Base-by-base conservation (phyloP, 73 alveolate species). In the Durusdinium trenchii region DNA sequence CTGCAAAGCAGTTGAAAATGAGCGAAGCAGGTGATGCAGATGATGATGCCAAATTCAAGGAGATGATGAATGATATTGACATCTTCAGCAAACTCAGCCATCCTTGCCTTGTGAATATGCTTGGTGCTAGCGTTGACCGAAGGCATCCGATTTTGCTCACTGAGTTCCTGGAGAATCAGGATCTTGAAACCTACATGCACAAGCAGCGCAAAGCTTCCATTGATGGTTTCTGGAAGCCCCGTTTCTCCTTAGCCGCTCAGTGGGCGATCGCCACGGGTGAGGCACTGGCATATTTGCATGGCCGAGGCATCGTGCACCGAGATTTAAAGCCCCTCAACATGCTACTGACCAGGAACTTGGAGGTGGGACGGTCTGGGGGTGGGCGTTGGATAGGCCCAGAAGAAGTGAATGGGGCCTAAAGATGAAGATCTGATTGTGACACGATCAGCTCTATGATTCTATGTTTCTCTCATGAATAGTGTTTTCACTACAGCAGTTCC, bases 301-400 rank as follows among this genome's bases (percentile, higher is more conserved):
- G 83, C 85, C 47, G 18, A n/a, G 86, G 86, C 62, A 71, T 87
- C 36, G 67, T 90, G 38, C 97, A 90, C 54, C 97, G 97, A 23
- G 97, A 90, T 87, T 40, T 90, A 45, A 90, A 90, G 97, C 97
- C 97, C 6, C 26, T 90, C 87, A 90, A 90, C 87, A 52, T 90
- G 75, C 67, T 90, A 5, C 38, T 90, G 73, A 90, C 85, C 38
- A n/a, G 75, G 87, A 32, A 46, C 43, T 36, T 67, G 97, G 73
- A 50, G 73, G 75, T 16, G n/a, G n/a, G n/a, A n/a, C n/a, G n/a
- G n/a, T n/a, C n/a, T n/a, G n/a, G n/a, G n/a, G n/a, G n/a, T n/a
- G n/a, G n/a, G n/a, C n/a, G n/a, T n/a, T n/a, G n/a, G n/a, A n/a
- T n/a, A n/a, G n/a, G n/a, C n/a, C n/a, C n/a, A n/a, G n/a, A n/a